Evolutionary conservation across 805 yeast genomes (phyloP), one percentile per base, ranked within the genome.

Genomic region (Pichia paraexigua): DNA sequence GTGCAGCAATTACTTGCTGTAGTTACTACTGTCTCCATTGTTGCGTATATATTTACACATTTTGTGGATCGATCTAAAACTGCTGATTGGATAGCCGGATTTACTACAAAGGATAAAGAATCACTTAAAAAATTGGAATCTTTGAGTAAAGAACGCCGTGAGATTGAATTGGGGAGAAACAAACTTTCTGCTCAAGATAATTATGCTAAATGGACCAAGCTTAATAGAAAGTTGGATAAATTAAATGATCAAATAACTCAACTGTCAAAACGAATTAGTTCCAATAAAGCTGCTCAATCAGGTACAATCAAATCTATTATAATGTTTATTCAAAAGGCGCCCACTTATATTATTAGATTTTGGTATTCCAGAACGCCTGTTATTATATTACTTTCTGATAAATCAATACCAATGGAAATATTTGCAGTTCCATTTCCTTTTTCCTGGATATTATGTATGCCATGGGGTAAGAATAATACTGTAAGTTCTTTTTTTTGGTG

Each of bases 161-260:
- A 69, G 20, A 62, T 80, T 22, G 72, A 77, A 57, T 72, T 70
- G 15, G 79, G 82, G 58, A 77, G 89, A 54, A 71, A 79, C 30
- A 56, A 73, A 2, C 78, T 90, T 11, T 79, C 88, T 50, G 92
- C 97, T 1, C 97, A 92, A 66, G 97, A 94, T 64, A 83, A 94
- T 61, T 94, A 92, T 66, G 97, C 97, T 28, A 83, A 79, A 61
- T 94, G 98, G 98, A 95, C 97, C 1, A 89, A 89, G 65, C 73
- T 91, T 55, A 91, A 89, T 61, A 77, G 99, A 46, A 77, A 75
- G 58, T 70, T 76, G 52, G 90, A 84, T 57, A 75, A 77, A 53
- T 61, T 87, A 47, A 72, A 74, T 43, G 71, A 67, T 17, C 80
- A 85, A 53, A 69, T 85, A 43, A 76, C 73, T 18, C 52, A 58